Base-by-base conservation (phyloP, 2,329 filamentous ascomycete species). In the Penicillium sp. region DNA sequence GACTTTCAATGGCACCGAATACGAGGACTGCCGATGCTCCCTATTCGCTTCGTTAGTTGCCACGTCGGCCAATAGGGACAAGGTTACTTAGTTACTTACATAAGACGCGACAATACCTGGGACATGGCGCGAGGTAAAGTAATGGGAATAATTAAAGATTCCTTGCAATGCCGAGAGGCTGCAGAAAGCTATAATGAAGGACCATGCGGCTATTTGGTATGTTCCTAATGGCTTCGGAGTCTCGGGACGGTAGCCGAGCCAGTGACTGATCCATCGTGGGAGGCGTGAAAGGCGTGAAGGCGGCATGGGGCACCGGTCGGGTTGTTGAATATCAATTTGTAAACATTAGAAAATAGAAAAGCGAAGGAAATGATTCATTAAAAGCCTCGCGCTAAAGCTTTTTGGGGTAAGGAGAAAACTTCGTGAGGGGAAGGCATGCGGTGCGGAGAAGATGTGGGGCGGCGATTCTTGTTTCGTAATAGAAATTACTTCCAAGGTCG, bases 21-120 rank as follows among this genome's bases (percentile, higher is more conserved):
- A 67, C 59, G 13, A 73, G 68, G 10, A 73, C 70, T 7, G 71
- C 71, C 0, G 68, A 72, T 48, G 71, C 71, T 37, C 71, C 71
- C 65, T 69, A 31, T 22, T 16, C 19, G 13, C 9, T 13, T 48
- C 1, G 19, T 54, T 54, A 52, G 47, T 33, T 27, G 27, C 16
- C 10, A 26, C 19, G 11, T 22, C 16, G 26, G 33, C 27, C 16
- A n/a, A n/a, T 37, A 19, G 14, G 24, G 11, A 21, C n/a, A 11
- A 11, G 8, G 4, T 1, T 21, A 60, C 67, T 58, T 52, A 68
- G 2, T 1, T 21, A 60, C 67, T 58, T 52, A 69, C 67, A 47
- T 63, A 70, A 14, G 68, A 70, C 2, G 68, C 67, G 33, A 70
- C 49, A 21, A 70, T 69, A 1, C 65, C 66, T 0, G 68, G 68